Evolutionary conservation across 1,139 yeast genomes (phyloP).

Genomic region (Geotrichum fermentans): DNA sequence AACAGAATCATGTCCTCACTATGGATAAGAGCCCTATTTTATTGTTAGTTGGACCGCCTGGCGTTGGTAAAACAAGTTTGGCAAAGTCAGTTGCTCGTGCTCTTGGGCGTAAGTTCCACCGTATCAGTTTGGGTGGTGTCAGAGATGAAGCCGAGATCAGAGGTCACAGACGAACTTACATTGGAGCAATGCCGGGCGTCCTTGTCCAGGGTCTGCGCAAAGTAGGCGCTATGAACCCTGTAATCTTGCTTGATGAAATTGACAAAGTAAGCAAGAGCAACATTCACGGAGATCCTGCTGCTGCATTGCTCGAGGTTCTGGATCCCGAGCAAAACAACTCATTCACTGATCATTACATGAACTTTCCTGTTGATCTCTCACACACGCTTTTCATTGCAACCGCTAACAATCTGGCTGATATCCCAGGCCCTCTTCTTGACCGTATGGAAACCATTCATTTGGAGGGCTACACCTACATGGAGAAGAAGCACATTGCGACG

Average conservation of each 20-base stretch:
- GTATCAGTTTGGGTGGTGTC: constrained; percentile 83
- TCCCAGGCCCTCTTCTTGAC: constrained; percentile 77
- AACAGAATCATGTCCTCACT: constrained; percentile 15
- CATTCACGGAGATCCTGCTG: constrained; percentile 84
- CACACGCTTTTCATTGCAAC: constrained; percentile 84
- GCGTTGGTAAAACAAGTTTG: constrained; percentile 88
- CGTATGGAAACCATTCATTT: constrained; percentile 81
- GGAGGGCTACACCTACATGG: constrained; percentile 76
- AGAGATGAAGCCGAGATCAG: constrained; percentile 87
- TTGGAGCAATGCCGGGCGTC: constrained; percentile 91
- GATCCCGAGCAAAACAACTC: constrained; percentile 85
- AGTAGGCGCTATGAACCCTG: constrained; percentile 78
- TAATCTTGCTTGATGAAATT: constrained; percentile 82
- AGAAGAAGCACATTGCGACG: constrained; percentile 69
- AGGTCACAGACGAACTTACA: constrained; percentile 90
- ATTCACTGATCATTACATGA: constrained; percentile 80
- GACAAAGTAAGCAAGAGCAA: constrained; percentile 63
- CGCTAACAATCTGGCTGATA: constrained; percentile 73
- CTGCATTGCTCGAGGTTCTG: constrained; percentile 80
- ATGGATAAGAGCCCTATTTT: constrained; percentile 64
- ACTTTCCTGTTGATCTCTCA: constrained; percentile 82
- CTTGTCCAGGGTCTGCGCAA: constrained; percentile 74
- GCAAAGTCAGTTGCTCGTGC: constrained; percentile 85
- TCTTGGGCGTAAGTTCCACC: constrained; percentile 71
- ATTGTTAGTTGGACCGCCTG: constrained; percentile 89